Evolutionary conservation across 257 asterid species (phyloP).

Genomic region (Solanum piurae): DNA sequence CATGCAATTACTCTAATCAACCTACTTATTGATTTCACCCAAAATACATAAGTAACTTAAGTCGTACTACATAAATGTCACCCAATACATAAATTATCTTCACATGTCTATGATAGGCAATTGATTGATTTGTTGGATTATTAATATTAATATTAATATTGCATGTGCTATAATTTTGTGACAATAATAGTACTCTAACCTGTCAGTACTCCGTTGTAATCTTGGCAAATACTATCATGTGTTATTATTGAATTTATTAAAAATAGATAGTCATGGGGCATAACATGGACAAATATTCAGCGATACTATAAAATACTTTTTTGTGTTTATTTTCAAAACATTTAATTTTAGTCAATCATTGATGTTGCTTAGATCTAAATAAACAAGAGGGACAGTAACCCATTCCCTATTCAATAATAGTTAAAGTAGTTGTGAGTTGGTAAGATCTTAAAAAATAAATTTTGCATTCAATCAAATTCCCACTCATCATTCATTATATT

Average conservation of each 20-base stretch:
- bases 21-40: too few relatives aligned
- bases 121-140: too few relatives aligned
- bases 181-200: too few relatives aligned
- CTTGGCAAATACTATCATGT: fast-evolving
- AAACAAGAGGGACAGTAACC: background rate
- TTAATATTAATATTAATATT: background rate
- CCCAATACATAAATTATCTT: too few relatives aligned
- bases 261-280: background rate
- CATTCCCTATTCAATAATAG: background rate
- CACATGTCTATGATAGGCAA: too few relatives aligned
- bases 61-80: too few relatives aligned
- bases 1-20: too few relatives aligned
- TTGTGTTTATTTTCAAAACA: background rate
- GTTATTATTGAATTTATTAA: background rate
- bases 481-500: background rate
- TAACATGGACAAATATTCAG: background rate
- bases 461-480: background rate
- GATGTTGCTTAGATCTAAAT: background rate
- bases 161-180: background rate
- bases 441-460: background rate
- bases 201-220: background rate
- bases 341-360: background rate
- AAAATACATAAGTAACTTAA: too few relatives aligned
- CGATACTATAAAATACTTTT: background rate
- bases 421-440: background rate